phyloP scores from a whole-genome alignment of 345 rosid genomes.

The Murraya paniculata region DNA sequence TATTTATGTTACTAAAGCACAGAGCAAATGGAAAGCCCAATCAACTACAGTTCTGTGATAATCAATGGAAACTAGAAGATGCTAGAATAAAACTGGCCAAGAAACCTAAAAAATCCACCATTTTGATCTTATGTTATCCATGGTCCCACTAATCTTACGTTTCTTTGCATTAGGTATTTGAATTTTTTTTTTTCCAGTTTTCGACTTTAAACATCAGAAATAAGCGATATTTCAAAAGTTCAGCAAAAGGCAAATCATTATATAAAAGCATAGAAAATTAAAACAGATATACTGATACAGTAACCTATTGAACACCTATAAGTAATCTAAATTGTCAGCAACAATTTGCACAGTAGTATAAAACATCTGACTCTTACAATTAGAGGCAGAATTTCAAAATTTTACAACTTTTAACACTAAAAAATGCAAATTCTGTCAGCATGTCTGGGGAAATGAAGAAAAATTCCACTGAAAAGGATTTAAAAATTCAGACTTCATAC shows the following conservation, averaged over 20 bases:
- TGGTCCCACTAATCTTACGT: not conserved
- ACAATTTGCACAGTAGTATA: not conserved
- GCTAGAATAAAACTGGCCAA: not conserved
- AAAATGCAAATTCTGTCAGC: not conserved
- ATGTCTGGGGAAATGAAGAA: not conserved
- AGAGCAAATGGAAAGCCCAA: not conserved
- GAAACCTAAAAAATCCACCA: not conserved
- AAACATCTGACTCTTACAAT: not conserved
- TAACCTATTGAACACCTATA: not conserved
- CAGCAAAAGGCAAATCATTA: not conserved
- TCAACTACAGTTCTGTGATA: not conserved
- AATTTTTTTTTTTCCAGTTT: not conserved
- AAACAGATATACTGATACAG: not conserved
- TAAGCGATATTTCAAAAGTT: not conserved
- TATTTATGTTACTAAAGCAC: not conserved
- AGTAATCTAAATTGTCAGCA: not conserved
- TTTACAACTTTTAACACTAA: not conserved
- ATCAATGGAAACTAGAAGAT: not conserved
- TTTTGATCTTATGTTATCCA: not conserved
- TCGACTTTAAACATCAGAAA: not conserved
- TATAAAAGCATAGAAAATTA: not conserved
- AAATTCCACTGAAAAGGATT: not conserved
- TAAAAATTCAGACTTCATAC: slow-evolving; percentile 41
- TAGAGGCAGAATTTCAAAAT: not conserved
- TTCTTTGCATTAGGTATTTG: not conserved